Base-by-base conservation (phyloP, 495 filamentous ascomycete species). In the Apodospora peruviana region DNA sequence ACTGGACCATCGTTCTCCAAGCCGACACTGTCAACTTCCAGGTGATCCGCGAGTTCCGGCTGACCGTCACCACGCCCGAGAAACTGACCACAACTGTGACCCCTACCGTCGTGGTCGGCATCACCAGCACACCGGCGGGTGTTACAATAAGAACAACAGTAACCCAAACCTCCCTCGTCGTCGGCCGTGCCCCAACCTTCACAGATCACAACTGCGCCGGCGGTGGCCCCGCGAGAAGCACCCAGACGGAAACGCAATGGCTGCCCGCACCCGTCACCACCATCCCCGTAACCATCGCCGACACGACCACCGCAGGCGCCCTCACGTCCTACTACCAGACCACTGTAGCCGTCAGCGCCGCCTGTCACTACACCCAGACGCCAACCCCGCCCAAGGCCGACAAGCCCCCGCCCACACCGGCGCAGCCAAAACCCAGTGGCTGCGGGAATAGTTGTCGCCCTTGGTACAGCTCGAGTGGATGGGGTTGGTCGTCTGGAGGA, bases 1-100 rank as follows among this genome's bases (percentile, higher is more conserved):
- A 25, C 12, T 62, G 59, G 59, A 53, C 48, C 22, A 62, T 62
- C 37, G 45, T 62, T 3, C 58, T 62, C 38, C 59, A 62, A 38
- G 59, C 59, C 22, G 59, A 62, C 32, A 51, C 48, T 7, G 27
- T 40, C 20, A 44, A 62, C 36, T 58, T 62, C 40, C 52, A 55
- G 22, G 52, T 56, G 21, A 29, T 59, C 24, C 49, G 59, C 18
- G 48, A 48, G 39, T 62, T 62, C 42, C 34, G 40, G 10, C 29
- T 62, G 2, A 56, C 46, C 10, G 48, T 53, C 10, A 47, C 43
- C 23, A 40, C 23, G n/a, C 32, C 57, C 5, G 49, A 62, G 5
- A 47, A 50, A 22, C 41, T 39, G 24, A 44, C 37, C 0, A 46
- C 41, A 2, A 52, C 52, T 11, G 44, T 52, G 11, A 62, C 59